These are phyloP conservation scores for Corylus americana DNA, from an alignment of 306 rosid species.

Conservation along the genomic window DNA sequence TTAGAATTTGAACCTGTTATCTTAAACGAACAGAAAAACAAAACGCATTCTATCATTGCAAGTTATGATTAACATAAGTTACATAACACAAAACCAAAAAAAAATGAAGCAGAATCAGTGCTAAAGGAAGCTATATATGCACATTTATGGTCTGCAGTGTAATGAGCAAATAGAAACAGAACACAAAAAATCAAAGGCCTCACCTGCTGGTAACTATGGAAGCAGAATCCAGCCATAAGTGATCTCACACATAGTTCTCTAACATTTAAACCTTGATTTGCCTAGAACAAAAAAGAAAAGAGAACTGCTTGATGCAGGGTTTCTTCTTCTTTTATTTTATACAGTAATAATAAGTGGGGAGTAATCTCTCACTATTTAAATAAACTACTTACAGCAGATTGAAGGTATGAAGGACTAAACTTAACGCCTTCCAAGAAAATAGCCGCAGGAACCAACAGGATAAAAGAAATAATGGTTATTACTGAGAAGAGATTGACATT, in stretches of 20 bases:
- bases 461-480: constrained; percentile 68
- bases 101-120: neutral
- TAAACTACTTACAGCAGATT: constrained; percentile 49
- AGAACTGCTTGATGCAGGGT: constrained; percentile 1
- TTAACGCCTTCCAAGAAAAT: constrained; percentile 67
- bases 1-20: neutral
- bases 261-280: constrained; percentile 62
- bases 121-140: neutral
- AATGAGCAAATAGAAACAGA: neutral
- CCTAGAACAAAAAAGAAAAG: constrained; percentile 32
- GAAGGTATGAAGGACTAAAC: constrained; percentile 64
- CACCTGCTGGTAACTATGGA: constrained; percentile 78
- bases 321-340: constrained; percentile 11
- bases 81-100: neutral
- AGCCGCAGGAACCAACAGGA: constrained; percentile 54
- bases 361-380: neutral
- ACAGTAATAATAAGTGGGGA: neutral
- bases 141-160: neutral
- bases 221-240: constrained; percentile 68
- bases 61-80: neutral
- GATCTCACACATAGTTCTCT: constrained; percentile 56
- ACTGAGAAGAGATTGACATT: constrained; percentile 72
- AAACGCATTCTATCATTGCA: neutral
- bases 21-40: neutral
- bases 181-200: constrained; percentile 22